phyloP scores from a whole-genome alignment of 192 early-diverging fungal species.

The Pilaira anomala region DNA sequence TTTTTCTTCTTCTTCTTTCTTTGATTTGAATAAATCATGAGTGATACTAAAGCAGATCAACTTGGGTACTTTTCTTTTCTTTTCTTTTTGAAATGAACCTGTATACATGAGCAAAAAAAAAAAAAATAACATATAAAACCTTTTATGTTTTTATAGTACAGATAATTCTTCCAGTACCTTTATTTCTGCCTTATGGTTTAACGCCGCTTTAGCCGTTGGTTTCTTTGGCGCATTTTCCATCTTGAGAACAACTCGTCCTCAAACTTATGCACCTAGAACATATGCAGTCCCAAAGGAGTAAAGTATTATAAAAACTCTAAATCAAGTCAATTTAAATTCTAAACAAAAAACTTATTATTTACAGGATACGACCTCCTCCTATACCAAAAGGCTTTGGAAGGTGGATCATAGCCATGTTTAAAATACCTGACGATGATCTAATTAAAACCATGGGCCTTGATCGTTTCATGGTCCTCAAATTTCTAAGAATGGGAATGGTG shows the following conservation, averaged over 20 bases:
- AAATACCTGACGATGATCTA: slow-evolving; percentile 50
- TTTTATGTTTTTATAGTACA: slow-evolving; percentile 4
- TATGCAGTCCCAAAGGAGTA: slow-evolving; percentile 59
- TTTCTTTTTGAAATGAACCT: too few relatives aligned
- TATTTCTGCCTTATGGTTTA: slow-evolving; percentile 66
- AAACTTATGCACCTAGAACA: slow-evolving; percentile 71
- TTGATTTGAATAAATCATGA: not conserved
- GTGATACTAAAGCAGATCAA: too few relatives aligned
- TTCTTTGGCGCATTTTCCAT: slow-evolving; percentile 63
- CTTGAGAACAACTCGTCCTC: slow-evolving; percentile 57
- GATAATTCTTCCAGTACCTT: slow-evolving; percentile 63
- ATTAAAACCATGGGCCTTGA: slow-evolving; percentile 64
- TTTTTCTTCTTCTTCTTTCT: not conserved
- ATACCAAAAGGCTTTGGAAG: slow-evolving; percentile 49
- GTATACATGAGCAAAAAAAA: too few relatives aligned
- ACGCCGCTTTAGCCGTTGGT: slow-evolving; percentile 47
- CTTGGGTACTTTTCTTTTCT: too few relatives aligned
- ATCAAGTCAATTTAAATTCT: not conserved
- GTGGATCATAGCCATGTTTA: slow-evolving; percentile 61
- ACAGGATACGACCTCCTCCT: slow-evolving; percentile 50
- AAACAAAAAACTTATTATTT: not conserved
- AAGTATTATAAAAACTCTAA: too few relatives aligned
- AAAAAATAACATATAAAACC: too few relatives aligned
- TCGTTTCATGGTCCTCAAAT: slow-evolving; percentile 76
- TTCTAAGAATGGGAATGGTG: slow-evolving; percentile 61